A percentile compares a stretch with the other conserved stretches of the same genome.
Conservation (phyloP, 805 yeast genomes). For the Lipomyces japonicus region DNA sequence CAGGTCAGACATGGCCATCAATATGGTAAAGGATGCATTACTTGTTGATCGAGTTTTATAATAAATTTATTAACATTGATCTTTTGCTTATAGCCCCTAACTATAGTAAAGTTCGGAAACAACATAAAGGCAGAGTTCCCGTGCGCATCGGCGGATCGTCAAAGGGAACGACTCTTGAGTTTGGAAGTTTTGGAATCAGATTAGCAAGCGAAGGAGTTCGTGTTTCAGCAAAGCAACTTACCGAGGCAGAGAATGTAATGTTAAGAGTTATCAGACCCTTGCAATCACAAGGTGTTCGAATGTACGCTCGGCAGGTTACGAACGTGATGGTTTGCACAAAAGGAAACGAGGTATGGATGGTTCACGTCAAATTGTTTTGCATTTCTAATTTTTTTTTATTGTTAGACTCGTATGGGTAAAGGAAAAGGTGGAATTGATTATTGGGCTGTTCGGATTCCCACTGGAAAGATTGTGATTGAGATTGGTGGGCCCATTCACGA, state of each 20-base stretch:
- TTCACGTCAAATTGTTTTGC: background rate
- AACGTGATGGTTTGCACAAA: constrained; percentile 89
- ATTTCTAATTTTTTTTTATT: background rate
- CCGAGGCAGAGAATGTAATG: constrained; percentile 84
- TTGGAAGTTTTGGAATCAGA: constrained; percentile 83
- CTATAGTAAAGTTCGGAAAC: constrained; percentile 62
- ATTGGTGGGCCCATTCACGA: constrained; percentile 76
- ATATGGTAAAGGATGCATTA: constrained; percentile 41
- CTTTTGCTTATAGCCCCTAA: constrained; percentile 47
- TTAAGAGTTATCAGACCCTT: constrained; percentile 79
- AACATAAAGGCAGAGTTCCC: constrained; percentile 89
- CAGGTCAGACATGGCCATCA: constrained; percentile 33
- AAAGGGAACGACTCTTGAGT: constrained; percentile 76
- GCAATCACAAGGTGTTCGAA: constrained; percentile 49
- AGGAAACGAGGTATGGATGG: constrained; percentile 65
- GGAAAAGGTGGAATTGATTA: constrained; percentile 97
- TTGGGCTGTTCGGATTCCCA: constrained; percentile 95
- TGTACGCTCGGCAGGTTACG: constrained; percentile 77
- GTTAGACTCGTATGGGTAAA: constrained; percentile 93
- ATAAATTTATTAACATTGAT: background rate
- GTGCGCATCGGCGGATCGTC: constrained; percentile 92
- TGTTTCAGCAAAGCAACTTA: constrained; percentile 78
- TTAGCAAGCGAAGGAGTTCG: constrained; percentile 84
- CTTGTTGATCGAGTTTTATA: background rate
- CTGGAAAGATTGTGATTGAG: constrained; percentile 90